Percentiles rank a stretch among this genome's conserved stretches.
Evolutionary conservation across 495 filamentous ascomycete genomes (phyloP).

Genomic region (Baudoinia panamericana): DNA sequence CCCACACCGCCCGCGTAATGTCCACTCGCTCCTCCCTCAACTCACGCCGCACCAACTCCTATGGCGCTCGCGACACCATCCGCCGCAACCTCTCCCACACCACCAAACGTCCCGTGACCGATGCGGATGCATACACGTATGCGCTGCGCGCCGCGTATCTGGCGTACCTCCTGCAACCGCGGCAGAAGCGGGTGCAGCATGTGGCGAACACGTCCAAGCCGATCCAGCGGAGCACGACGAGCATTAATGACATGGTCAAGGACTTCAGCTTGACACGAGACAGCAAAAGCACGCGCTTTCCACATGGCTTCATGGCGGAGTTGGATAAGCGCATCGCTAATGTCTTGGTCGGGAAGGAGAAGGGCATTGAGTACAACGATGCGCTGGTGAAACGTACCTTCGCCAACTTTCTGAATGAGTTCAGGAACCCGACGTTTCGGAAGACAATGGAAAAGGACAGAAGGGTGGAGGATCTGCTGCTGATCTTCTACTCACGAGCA

Average conservation of each 20-base stretch:
- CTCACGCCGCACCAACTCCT: slow-evolving; percentile 34
- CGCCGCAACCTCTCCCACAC: slow-evolving; percentile 39
- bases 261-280: slow-evolving; percentile 64
- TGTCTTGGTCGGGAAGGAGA: slow-evolving; percentile 57
- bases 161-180: slow-evolving; percentile 82
- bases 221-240: slow-evolving; percentile 51
- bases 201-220: slow-evolving; percentile 46
- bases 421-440: slow-evolving; percentile 58
- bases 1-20: slow-evolving; percentile 16
- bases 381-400: slow-evolving; percentile 65
- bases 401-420: slow-evolving; percentile 62
- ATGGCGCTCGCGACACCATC: slow-evolving; percentile 41
- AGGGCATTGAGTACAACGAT: slow-evolving; percentile 65
- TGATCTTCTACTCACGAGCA: slow-evolving; percentile 83
- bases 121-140: slow-evolving; percentile 73
- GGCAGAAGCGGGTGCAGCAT: slow-evolving; percentile 75
- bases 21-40: slow-evolving; percentile 16
- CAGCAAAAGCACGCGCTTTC: slow-evolving; percentile 66
- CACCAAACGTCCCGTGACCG: slow-evolving; percentile 36
- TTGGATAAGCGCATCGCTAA: slow-evolving; percentile 55
- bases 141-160: slow-evolving; percentile 87
- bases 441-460: slow-evolving; percentile 84
- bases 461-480: slow-evolving; percentile 73
- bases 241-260: slow-evolving; percentile 55
- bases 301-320: slow-evolving; percentile 59